Base-by-base conservation (phyloP, 2,329 filamentous ascomycete species). In the Claviceps sp. region DNA sequence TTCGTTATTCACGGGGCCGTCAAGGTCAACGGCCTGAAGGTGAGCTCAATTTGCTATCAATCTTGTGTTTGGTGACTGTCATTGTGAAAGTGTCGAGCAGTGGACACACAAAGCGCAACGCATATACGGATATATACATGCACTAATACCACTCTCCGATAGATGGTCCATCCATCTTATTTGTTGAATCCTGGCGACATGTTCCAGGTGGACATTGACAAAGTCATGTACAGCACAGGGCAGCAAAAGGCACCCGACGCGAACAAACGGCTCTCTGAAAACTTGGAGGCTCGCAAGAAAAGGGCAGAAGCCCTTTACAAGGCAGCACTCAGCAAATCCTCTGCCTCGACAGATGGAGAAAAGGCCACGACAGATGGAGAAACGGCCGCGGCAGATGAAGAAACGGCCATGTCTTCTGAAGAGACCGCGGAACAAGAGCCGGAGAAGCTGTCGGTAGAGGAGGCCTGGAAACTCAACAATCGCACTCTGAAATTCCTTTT, bases 141-240 rank as follows among this genome's bases (percentile, higher is more conserved):
- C 17, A 39, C 55, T 58, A n/a, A 59, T 50, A 8, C 10, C 24
- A 43, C 6, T 39, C 44, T n/a, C 3, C 4, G 19, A 44, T 52
- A 95, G 91, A 95, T 97, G 87, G 76, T 79, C 57, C 87, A 93
- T 64, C 90, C 93, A 8, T 86, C 89, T 52, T 98, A 98, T 68
- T 82, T 89, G 58, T 79, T 98, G 41, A 98, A 98, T 68, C 94
- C 93, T 2, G 93, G 93, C 59, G 93, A 98, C 67, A 88, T 98
- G 82, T 98, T 98, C 76, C 89, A 95, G 66, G 91, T 98, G 61
- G 86, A 96, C 19, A 77, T 87, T 39, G 88, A 95, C 41, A 82
- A 84, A 60, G 93, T 98, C 52, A 77, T 98, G 68, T 90, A 79
- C 62, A 91, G 88, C 38, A 95, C 90, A 1, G 93, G 93, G 54